Conservation (phyloP, 140 eudicot species). For the Artemisia princeps region DNA sequence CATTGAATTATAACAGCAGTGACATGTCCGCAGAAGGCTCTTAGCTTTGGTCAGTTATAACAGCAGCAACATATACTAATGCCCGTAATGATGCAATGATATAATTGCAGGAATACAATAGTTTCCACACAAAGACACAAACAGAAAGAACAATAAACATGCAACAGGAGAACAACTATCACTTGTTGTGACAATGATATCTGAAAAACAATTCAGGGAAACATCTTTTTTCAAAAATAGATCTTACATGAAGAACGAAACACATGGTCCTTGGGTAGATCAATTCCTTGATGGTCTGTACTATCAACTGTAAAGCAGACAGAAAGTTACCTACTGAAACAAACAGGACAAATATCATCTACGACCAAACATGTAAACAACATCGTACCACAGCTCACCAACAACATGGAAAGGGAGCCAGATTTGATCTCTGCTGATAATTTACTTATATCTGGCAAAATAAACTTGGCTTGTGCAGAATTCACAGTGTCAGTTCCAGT, state of each 20-base stretch:
- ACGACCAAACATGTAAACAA: constrained; percentile 18
- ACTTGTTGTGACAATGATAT: constrained; percentile 1
- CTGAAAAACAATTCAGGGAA: neutral
- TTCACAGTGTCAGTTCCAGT: constrained; percentile 31
- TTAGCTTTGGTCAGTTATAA: neutral
- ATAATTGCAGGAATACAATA: neutral
- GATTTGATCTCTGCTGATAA: constrained; percentile 56
- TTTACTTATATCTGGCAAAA: constrained; percentile 66
- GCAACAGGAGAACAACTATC: neutral
- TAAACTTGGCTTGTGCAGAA: constrained; percentile 46
- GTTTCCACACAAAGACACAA: neutral
- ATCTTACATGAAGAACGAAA: constrained; percentile 50
- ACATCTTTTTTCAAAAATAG: constrained; percentile 8
- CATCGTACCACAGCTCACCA: constrained; percentile 76
- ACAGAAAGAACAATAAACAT: neutral
- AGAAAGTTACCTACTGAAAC: constrained; percentile 15
- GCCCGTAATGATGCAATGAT: neutral
- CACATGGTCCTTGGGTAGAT: constrained; percentile 39
- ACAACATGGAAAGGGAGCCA: constrained; percentile 52
- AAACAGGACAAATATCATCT: neutral
- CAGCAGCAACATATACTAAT: neutral
- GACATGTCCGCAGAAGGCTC: constrained; percentile 1
- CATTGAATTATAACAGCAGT: neutral
- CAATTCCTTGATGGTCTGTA: constrained; percentile 30
- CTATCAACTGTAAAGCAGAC: constrained; percentile 41